These are phyloP conservation scores for Pleurotus sapidus DNA, from an alignment of 768 basidiomycete genomes.

Conservation along the genomic window DNA sequence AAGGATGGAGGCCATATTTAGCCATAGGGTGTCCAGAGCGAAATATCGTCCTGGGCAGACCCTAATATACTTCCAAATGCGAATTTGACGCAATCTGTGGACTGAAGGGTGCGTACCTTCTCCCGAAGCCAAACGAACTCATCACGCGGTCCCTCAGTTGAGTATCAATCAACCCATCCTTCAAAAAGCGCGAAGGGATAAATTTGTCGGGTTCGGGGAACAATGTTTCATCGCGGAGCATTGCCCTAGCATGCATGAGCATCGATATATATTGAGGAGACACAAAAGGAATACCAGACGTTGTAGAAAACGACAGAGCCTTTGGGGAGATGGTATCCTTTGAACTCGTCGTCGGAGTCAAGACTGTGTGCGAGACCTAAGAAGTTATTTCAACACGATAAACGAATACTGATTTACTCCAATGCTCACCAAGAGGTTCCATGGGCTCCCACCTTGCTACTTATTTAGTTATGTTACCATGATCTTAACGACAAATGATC, in stretches of 20 bases:
- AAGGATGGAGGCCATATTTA: constrained; percentile 28
- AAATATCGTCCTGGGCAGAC: constrained; percentile 35
- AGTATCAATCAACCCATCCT: constrained; percentile 33
- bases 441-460: constrained; percentile 23
- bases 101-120: not conserved
- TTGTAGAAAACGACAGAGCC: constrained; percentile 34
- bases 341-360: constrained; percentile 41
- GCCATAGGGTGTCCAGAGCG: constrained; percentile 22
- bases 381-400: not conserved
- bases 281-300: constrained; percentile 22
- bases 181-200: constrained; percentile 44
- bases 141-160: constrained; percentile 33
- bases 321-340: constrained; percentile 42
- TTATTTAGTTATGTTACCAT: no score
- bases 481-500: not conserved
- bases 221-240: constrained; percentile 28
- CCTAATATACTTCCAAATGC: constrained; percentile 13
- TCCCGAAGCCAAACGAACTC: constrained; percentile 33
- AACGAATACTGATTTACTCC: not conserved
- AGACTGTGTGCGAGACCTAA: constrained; percentile 29
- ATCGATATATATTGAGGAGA: constrained; percentile 3
- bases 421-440: constrained; percentile 25
- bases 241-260: constrained; percentile 20
- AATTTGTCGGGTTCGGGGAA: constrained; percentile 35
- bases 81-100: not conserved